Base-by-base conservation (phyloP, 768 basidiomycete species). In the Kondoa subrosea region DNA sequence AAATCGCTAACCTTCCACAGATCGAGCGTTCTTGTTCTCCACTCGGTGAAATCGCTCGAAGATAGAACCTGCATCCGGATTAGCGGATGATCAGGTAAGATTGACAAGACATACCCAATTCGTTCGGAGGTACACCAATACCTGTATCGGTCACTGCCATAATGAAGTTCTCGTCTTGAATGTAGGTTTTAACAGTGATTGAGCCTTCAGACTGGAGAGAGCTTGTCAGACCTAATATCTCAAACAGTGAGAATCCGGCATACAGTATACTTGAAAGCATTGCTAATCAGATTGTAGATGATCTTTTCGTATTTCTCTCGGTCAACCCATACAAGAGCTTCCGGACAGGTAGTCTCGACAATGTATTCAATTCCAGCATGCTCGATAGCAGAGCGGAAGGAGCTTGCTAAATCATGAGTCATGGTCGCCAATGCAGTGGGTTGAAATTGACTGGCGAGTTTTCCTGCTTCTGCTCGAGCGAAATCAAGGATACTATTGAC, bases 401-500 rank as follows among this genome's bases (percentile, higher is more conserved):
- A 67, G 56, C 67, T 67, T 3, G 69, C 69, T 12, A 69, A 66
- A 34, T 69, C 69, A 1, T 33, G n/a, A 3, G 69, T 69, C 12
- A 69, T 56, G 67, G 32, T 17, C 21, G 58, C 67, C 8, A 69
- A 27, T 17, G 56, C 14, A 4, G 64, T 17, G 14, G 69, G 69
- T 4, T 31, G 27, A 30, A 69, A 69, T 29, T 34, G 50, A 25
- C 66, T 67, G 30, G 60, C 33, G 3, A 70, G 40, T 63, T 67
- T 70, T 2, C 69, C 66, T 15, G 69, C 69, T 29, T 67, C 69
- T 16, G 66, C 59, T 16, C 69, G n/a, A 25, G 66, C 34, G 50
- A 67, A 70, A 62, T 70, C 69, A n/a, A 70, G 67, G 31, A 70
- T 67, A 34, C 59, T 63, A 57, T 67, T 70, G 34, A 70, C 67